These are phyloP conservation scores for Fagopyrum esculentum DNA, from an alignment of 148 eudicot species.

Conservation along the genomic window DNA sequence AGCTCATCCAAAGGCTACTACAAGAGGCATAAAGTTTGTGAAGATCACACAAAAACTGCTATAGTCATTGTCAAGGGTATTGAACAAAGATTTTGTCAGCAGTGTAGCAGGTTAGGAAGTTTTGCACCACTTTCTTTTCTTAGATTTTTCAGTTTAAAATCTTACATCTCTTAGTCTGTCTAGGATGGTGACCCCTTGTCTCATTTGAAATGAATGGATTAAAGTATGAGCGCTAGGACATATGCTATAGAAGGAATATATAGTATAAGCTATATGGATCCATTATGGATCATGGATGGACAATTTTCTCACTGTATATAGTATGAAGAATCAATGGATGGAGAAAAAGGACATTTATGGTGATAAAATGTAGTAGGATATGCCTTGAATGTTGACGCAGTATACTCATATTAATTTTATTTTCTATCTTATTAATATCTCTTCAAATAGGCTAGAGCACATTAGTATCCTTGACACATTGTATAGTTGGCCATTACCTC, in stretches of 20 bases:
- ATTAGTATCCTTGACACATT: too few species aligned
- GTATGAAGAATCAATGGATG: background rate
- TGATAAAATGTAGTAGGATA: constrained; percentile 16
- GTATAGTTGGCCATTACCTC: too few species aligned
- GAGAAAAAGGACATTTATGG: background rate
- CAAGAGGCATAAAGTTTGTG: constrained; percentile 90
- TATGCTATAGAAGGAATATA: constrained; percentile 44
- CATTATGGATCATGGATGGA: background rate
- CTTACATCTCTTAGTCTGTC: background rate
- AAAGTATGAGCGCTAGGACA: constrained; percentile 38
- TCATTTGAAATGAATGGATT: constrained; percentile 12
- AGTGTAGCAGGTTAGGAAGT: constrained; percentile 86
- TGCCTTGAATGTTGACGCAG: background rate
- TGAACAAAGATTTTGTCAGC: constrained; percentile 94
- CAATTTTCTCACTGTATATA: background rate
- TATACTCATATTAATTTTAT: background rate
- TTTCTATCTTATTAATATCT: too few species aligned
- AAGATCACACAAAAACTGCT: constrained; percentile 69
- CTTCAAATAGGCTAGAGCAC: too few species aligned
- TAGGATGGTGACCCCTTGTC: background rate
- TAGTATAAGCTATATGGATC: background rate
- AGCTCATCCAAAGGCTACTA: constrained; percentile 65
- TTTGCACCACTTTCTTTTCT: constrained; percentile 11
- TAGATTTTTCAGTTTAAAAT: background rate
- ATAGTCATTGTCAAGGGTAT: constrained; percentile 77